These are phyloP conservation scores for Cordyceps tenuipes DNA, from an alignment of 2,329 filamentous ascomycete genomes.

Conservation along the genomic window DNA sequence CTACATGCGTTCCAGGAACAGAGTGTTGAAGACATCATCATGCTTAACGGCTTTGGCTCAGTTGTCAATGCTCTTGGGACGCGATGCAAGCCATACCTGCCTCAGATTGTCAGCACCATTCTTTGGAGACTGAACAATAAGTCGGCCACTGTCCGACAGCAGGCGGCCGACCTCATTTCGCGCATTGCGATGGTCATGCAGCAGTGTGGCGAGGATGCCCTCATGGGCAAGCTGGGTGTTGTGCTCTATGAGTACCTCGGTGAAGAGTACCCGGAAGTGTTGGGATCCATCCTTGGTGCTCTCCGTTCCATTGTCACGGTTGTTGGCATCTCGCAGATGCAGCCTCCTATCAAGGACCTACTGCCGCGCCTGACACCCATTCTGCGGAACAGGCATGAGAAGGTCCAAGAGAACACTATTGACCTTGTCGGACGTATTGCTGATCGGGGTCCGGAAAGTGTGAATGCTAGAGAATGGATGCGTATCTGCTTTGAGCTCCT, in stretches of 20 bases:
- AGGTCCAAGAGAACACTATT: conserved; percentile 98
- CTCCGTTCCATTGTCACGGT: conserved; percentile 95
- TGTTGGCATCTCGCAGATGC: conserved; percentile 96
- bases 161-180: conserved; percentile 92
- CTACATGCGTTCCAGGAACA: conserved; percentile 97
- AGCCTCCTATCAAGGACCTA: conserved; percentile 93
- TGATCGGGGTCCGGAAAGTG: conserved; percentile 89
- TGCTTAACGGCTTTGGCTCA: conserved; percentile 95
- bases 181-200: conserved; percentile 99
- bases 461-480: conserved; percentile 99
- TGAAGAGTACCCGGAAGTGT: conserved; percentile 95
- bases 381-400: conserved; percentile 94
- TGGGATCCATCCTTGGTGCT: conserved; percentile 92
- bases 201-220: conserved; percentile 89
- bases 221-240: conserved; percentile 91
- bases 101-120: conserved; percentile 94
- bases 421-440: conserved; percentile 96
- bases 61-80: conserved; percentile 92
- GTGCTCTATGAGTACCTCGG: conserved; percentile 97
- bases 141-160: conserved; percentile 89
- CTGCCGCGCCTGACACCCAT: conserved; percentile 95
- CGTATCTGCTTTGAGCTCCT: conserved; percentile 97
- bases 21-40: conserved; percentile 88
- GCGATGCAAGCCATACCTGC: conserved; percentile 90
- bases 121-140: conserved; percentile 98